phyloP scores from a whole-genome alignment of 441 rosid genomes.

The Populus tomentosa region DNA sequence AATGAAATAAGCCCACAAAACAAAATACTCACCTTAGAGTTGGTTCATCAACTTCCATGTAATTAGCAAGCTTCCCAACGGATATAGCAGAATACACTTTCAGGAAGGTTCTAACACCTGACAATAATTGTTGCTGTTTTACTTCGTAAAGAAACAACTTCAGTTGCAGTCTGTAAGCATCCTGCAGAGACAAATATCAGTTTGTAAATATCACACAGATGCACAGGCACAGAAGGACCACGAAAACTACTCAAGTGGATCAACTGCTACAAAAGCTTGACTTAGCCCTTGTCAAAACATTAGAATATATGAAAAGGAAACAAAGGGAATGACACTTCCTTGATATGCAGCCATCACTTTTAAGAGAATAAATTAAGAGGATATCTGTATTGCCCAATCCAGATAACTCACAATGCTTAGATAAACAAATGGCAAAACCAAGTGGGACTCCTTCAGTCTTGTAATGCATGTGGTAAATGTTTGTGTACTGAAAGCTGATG shows the following conservation, averaged over 20 bases:
- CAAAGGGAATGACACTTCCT: not conserved
- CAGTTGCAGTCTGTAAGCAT: conserved; percentile 91
- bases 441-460: not conserved
- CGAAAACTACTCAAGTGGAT: not conserved
- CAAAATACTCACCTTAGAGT: conserved; percentile 52
- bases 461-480: not conserved
- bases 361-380: too few relatives aligned
- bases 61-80: conserved; percentile 75
- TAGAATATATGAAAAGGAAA: not conserved
- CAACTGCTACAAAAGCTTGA: not conserved
- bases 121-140: conserved; percentile 82
- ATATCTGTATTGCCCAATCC: too few relatives aligned
- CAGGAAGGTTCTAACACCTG: conserved; percentile 73
- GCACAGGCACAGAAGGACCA: too few relatives aligned
- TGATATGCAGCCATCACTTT: too few relatives aligned
- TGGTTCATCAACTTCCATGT: conserved; percentile 92
- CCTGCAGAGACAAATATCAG: conserved; percentile 39
- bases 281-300: too few relatives aligned
- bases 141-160: conserved; percentile 91
- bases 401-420: not conserved
- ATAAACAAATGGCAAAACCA: not conserved
- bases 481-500: not conserved
- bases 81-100: conserved; percentile 84
- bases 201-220: not conserved
- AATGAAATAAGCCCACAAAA: not conserved